phyloP scores from a whole-genome alignment of 2,329 filamentous ascomycete species.

The Torrubiellomyces zombiae region DNA sequence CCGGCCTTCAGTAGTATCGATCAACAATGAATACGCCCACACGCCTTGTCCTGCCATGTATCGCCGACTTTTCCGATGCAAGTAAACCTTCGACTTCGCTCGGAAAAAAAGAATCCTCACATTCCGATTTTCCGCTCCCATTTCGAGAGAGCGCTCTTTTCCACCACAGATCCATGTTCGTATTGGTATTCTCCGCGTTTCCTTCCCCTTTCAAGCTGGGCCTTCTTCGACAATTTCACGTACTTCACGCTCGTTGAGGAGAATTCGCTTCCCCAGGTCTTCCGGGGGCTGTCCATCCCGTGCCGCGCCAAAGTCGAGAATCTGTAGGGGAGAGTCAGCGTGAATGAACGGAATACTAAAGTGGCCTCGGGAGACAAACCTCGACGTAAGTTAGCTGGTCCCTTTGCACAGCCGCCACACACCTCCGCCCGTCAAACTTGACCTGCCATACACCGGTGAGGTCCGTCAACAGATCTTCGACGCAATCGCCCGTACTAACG shows the following conservation, averaged over 20 bases:
- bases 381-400: slow-evolving; percentile 90
- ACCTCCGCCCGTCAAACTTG: slow-evolving; percentile 87
- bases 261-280: slow-evolving; percentile 62
- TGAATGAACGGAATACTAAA: neutral
- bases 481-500: slow-evolving; percentile 76
- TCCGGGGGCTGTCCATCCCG: slow-evolving; percentile 69
- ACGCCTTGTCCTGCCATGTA: no score
- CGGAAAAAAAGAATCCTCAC: no score
- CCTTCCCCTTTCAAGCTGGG: slow-evolving; percentile 2
- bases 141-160: no score
- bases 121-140: no score
- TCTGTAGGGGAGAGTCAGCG: slow-evolving; percentile 32
- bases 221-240: slow-evolving; percentile 32
- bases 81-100: no score
- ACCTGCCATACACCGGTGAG: slow-evolving; percentile 98
- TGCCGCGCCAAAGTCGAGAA: slow-evolving; percentile 90
- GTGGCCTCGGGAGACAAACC: slow-evolving; percentile 34
- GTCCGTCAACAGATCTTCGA: slow-evolving; percentile 83
- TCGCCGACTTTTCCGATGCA: no score
- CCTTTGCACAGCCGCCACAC: slow-evolving; percentile 89
- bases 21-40: no score
- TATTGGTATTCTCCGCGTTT: no score
- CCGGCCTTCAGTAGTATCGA: no score
- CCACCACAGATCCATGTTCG: no score
- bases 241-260: slow-evolving; percentile 42